Conservation (phyloP, 176 grass and related monocot genomes). For the Rhynchospora pubera region DNA sequence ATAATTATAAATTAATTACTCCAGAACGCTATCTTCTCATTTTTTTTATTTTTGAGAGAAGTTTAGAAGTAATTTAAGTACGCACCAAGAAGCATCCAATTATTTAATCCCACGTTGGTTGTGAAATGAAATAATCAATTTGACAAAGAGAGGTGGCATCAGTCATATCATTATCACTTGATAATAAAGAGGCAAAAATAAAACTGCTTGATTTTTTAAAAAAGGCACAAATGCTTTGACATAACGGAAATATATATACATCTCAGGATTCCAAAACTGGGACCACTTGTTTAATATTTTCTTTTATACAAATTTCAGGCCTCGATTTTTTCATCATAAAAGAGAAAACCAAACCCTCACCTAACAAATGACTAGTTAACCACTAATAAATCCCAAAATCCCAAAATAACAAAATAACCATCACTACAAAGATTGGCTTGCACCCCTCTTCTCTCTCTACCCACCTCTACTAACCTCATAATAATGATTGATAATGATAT, state of each 20-base stretch:
- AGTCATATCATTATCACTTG: background rate
- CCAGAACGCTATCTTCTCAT: background rate
- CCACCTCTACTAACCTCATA: background rate
- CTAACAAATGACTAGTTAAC: constrained; percentile 22
- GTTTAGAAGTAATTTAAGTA: background rate
- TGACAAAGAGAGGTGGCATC: background rate
- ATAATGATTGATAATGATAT: constrained; percentile 19
- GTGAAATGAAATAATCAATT: too few species aligned
- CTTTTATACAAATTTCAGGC: constrained; percentile 21
- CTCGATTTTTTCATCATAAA: constrained; percentile 14
- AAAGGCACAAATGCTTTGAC: background rate
- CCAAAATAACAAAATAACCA: constrained; percentile 20
- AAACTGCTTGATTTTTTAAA: background rate
- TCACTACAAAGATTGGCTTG: constrained; percentile 22
- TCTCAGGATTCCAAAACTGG: constrained; percentile 22
- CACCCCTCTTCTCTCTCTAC: constrained; percentile 13
- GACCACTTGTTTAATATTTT: constrained; percentile 2
- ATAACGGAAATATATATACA: constrained; percentile 16
- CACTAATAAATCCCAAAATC: constrained; percentile 4
- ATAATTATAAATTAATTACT: background rate
- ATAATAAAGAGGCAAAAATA: background rate
- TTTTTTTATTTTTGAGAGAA: too few species aligned
- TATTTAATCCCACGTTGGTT: background rate
- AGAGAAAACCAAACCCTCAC: constrained; percentile 13
- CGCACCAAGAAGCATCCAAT: too few species aligned